Base-by-base conservation (phyloP, 1,139 yeast species). In the Hyphopichia pseudoburtonii region DNA sequence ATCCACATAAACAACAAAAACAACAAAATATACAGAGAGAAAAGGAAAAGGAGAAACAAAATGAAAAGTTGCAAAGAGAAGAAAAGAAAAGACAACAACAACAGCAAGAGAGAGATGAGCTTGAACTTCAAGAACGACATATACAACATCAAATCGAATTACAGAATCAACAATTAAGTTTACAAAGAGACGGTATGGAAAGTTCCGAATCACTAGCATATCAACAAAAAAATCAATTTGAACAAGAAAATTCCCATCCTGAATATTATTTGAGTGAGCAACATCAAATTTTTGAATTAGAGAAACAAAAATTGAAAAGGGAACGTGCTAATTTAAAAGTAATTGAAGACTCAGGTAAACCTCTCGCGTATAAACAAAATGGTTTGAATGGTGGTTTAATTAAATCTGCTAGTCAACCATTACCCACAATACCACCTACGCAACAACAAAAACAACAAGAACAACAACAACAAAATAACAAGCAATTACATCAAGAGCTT, bases 391-490 rank as follows among this genome's bases (percentile, higher is more conserved):
- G 11, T 8, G 29, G 29, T 8, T 4, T 27, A 8, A 27, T 17
- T 4, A 27, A 27, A 11, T 27, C 29, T 5, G 29, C 19, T 4
- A 27, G 29, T 27, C 29, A 27, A 16, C 29, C 29, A 27, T 27
- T 27, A 27, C 29, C 29, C n/a, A 27, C 29, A 6, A 27, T 27
- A n/a, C 29, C 29, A 16, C 29, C 29, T 4, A 27, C 29, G 4
- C 29, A 15, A 16, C 29, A 27, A 27, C 29, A 27, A 27, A 7
- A 21, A 21, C 23, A 21, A 21, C 23, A 21, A 10, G 9, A 21
- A 21, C 23, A 21, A 10, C 23, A 21, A 21, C 23, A 21, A 21
- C 23, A 7, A 10, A 21, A 16, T 7, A 24, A 24, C n/a, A 7
- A 24, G n/a, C 8, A 24, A n/a, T 8, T 27, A 16, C 18, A 15